Conservation (phyloP, 768 basidiomycete genomes). For the Cyathus striatus region DNA sequence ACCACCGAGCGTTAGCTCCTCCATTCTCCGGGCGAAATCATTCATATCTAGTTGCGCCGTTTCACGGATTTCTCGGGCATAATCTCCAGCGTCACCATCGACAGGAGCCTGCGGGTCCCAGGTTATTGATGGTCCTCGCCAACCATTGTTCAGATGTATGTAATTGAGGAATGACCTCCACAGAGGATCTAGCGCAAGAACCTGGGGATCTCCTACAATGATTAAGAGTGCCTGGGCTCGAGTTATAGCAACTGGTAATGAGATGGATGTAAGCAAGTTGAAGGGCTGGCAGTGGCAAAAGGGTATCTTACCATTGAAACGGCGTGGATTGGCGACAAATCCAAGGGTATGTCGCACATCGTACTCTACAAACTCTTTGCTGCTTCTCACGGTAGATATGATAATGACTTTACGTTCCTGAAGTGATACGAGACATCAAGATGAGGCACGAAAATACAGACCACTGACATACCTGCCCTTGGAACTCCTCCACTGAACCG, state of each 20-base stretch:
- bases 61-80: constrained; percentile 27
- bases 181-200: constrained; percentile 56
- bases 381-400: constrained; percentile 56
- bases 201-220: constrained; percentile 53
- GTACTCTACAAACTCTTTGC: constrained; percentile 45
- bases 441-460: constrained; percentile 27
- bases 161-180: constrained; percentile 62
- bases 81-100: constrained; percentile 30
- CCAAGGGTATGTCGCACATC: constrained; percentile 53
- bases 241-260: constrained; percentile 52
- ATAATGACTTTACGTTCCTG: constrained; percentile 55
- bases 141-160: constrained; percentile 46
- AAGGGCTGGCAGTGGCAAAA: constrained; percentile 1
- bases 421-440: constrained; percentile 17
- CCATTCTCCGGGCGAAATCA: constrained; percentile 32
- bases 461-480: constrained; percentile 48
- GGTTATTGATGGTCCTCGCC: constrained; percentile 43
- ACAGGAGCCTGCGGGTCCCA: constrained; percentile 44
- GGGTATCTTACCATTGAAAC: constrained; percentile 49
- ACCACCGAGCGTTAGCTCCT: constrained; percentile 18
- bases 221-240: constrained; percentile 57
- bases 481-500: constrained; percentile 64
- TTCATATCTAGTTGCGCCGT: constrained; percentile 34
- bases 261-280: background rate
- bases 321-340: constrained; percentile 51